Base-by-base conservation (phyloP, 305 asterid genomes). In the Rubia occidens region DNA sequence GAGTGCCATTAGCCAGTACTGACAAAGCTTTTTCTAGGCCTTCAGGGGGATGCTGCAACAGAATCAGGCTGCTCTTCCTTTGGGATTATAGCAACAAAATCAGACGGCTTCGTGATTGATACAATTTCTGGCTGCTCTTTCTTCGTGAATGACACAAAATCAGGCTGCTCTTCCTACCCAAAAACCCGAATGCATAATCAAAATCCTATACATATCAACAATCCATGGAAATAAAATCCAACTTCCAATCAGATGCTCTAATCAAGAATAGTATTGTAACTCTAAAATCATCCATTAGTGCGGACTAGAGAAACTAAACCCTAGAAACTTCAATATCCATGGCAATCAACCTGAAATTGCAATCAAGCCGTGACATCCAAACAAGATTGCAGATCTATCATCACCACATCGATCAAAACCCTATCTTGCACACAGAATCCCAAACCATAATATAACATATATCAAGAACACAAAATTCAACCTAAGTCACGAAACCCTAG, bases 1-100 rank as follows among this genome's bases (percentile, higher is more conserved):
- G 63, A 60, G 64, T 78, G 17, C 80, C 84, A 14, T 66, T 66
- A 18, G 69, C 72, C 86, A 67, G 59, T 67, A 47, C 13, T 15
- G 40, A 29, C 71, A 83, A 56, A 75, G 80, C 71, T 68, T 79
- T 47, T 24, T 0, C 26, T 24, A 1, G 26, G 26, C 26, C 26
- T 24, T 24, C 26, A 24, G 26, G 26, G 26, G 26, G 26, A 24
- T 24, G 26, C 26, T 24, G 26, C 26, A 24, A 24, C 26, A 24
- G 26, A 24, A 24, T 24, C 26, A 24, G 26, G 1, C 26, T 24
- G 26, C 26, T 24, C 26, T 24, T 24, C 26, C 26, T 24, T 24
- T 24, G 1, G 26, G 26, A 24, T 24, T 24, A 1, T 24, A 24
- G 26, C 26, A 24, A 24, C 26, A 24, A 24, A 24, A 26, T 26